Evolutionary conservation across 208 protist genomes (phyloP).

Genomic region (Naegleria lovaniensis): DNA sequence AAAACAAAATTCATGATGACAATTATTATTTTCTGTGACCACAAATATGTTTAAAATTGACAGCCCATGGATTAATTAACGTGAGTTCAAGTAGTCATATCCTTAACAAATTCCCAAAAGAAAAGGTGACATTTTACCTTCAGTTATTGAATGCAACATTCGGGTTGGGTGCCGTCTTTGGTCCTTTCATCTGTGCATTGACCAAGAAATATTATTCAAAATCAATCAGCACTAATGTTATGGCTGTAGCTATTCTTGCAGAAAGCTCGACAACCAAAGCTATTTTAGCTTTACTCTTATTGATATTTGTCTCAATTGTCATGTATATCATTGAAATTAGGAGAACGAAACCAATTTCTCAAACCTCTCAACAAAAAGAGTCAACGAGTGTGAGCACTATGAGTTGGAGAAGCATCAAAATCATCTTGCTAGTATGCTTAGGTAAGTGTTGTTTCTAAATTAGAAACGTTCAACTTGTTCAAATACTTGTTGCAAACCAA

Average conservation of each 20-base stretch:
- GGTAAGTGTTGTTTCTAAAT: no score
- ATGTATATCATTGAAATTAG: background rate
- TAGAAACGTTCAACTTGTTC: no score
- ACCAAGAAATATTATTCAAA: background rate
- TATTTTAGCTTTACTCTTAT: background rate
- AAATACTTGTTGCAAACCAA: no score
- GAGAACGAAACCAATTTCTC: background rate
- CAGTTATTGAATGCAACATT: background rate
- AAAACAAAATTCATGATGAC: no score
- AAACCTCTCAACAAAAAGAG: background rate
- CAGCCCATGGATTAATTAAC: background rate
- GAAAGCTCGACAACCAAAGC: background rate
- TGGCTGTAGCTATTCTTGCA: background rate
- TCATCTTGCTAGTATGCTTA: background rate
- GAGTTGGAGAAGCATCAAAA: background rate
- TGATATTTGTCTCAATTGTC: background rate
- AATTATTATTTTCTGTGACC: no score
- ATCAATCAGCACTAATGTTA: background rate
- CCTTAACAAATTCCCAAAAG: background rate
- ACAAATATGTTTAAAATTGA: background rate
- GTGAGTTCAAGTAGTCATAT: background rate
- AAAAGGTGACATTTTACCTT: slow-evolving; percentile 1
- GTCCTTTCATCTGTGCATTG: background rate
- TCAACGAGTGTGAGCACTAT: background rate
- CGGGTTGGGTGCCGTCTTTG: background rate